These are phyloP conservation scores for Neoarthrinium moseri DNA, from an alignment of 2,329 filamentous ascomycete species.

Conservation along the genomic window DNA sequence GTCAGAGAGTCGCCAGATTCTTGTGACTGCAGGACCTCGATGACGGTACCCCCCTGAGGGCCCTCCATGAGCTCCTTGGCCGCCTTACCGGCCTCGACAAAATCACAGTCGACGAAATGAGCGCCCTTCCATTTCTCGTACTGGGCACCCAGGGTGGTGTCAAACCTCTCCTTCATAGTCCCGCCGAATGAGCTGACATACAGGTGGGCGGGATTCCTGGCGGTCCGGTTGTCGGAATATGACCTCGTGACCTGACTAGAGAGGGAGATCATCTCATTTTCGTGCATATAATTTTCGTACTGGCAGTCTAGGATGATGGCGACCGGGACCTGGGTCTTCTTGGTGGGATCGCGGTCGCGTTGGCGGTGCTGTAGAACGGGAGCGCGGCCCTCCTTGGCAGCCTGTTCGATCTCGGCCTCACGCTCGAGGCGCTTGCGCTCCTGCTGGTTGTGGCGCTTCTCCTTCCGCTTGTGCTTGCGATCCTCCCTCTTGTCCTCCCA, in stretches of 20 bases:
- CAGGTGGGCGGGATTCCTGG: conserved; percentile 68
- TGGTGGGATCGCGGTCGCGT: conserved; percentile 24
- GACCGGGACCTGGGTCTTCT: conserved; percentile 61
- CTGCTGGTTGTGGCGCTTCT: conserved; percentile 49
- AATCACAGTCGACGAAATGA: conserved; percentile 71
- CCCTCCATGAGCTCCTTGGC: conserved; percentile 68
- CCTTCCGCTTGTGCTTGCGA: conserved; percentile 47
- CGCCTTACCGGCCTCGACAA: conserved; percentile 63
- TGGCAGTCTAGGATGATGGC: conserved; percentile 86
- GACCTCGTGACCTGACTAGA: conserved; percentile 79
- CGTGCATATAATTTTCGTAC: conserved; percentile 87
- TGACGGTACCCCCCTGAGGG: conserved; percentile 53
- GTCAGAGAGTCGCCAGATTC: conserved; percentile 30
- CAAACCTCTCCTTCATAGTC: conserved; percentile 73
- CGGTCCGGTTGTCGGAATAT: conserved; percentile 82
- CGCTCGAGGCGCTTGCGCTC: conserved; percentile 49
- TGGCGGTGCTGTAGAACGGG: conserved; percentile 36
- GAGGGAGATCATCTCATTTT: conserved; percentile 81
- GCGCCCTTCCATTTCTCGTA: conserved; percentile 81
- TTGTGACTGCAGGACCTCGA: conserved; percentile 52
- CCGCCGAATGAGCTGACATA: conserved; percentile 78
- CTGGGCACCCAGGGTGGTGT: conserved; percentile 68
- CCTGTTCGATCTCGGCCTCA: conserved; percentile 47
- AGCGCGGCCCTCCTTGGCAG: conserved; percentile 40
- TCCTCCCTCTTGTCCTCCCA: conserved; percentile 72